Evolutionary conservation across 768 basidiomycete genomes (phyloP), one percentile per base, ranked within the genome.

Genomic region (Hypholoma sublateritium): DNA sequence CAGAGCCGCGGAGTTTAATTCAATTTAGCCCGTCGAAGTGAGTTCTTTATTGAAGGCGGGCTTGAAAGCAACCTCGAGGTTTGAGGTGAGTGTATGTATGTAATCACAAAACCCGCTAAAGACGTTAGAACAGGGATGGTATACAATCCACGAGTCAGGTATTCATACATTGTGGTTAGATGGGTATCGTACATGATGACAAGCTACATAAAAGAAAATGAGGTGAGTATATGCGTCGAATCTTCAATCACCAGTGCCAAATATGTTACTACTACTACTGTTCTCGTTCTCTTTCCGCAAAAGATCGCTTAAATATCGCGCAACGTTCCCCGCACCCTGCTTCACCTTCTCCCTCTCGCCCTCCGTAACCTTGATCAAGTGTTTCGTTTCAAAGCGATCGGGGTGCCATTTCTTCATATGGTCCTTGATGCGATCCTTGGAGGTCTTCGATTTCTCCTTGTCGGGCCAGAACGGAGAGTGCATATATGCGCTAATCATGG

Each of bases 341-440:
- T 82, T 80, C 49, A 93, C 88, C 64, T 70, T 80, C 65, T 84
- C 88, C 67, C 77, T 79, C 58, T 91, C 88, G 35, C 68, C 76
- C 59, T 86, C 84, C 48, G 74, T 70, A 48, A 91, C 88, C 70
- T 85, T 85, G 11, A 79, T 73, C 65, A 92, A 68, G 52, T 82
- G 72, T 68, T 87, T 85, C 35, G 83, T 84, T 61, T 91, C 87
- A 65, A 93, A 92, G 34, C 88, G 83, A 71, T 93, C 91, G 4
- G 91, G 90, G 70, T 93, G 90, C 90, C 89, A 93, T 60, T 79
- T 74, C 69, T 82, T 80, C 62, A 93, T 79, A 53, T 85, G 83
- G 58, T 91, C 89, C 74, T 85, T 89, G 60, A 91, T 77, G 13
- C 88, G 83, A 62, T 91, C 90, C 72, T 88, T 89, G 49, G 76